Evolutionary conservation across 345 rosid genomes (phyloP), one percentile per base, ranked within the genome.

Genomic region (Lepidium didymum): DNA sequence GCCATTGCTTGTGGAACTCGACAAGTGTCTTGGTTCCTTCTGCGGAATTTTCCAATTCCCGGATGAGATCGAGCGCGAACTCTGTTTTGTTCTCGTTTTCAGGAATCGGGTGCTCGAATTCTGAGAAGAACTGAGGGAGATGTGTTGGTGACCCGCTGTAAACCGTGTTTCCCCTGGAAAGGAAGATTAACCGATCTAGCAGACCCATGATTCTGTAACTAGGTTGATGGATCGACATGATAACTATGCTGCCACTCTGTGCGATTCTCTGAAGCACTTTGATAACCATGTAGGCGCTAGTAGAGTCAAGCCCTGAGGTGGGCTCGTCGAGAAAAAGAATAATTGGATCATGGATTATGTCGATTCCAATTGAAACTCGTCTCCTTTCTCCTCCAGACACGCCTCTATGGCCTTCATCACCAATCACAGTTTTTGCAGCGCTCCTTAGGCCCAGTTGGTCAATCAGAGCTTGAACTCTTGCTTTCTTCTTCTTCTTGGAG

Each of bases 211-310:
- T 91, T 44, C 99, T 77, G 77, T 81, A 87, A 68, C 99, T 94
- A 8, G 99, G 99, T 73, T 94, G 99, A 67, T 94, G 99, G 11
- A 94, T 73, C 0, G 99, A 85, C 96, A 94, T 88, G 59, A 94
- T 86, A 15, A 94, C 97, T 15, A 94, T 86, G 63, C 99, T 89
- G 0, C 99, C 97, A 23, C 90, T 86, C 62, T 82, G 88, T 2
- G 99, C 96, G 37, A 94, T 94, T 51, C 92, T 73, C 62, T 89
- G 94, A 73, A 94, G 62, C 4, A 94, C 99, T 64, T 91, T 94
- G 16, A 91, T 92, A 18, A 94, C 99, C 97, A 91, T 88, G 33
- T 78, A 93, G 0, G 98, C 97, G 3, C 97, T 93, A 0, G 98
- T 93, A 2, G 98, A 93, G 63, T 93, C 98, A 12, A 93, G 80